These are phyloP conservation scores for Micractinium sp. DNA, from an alignment of 139 green algal genomes.

Conservation along the genomic window DNA sequence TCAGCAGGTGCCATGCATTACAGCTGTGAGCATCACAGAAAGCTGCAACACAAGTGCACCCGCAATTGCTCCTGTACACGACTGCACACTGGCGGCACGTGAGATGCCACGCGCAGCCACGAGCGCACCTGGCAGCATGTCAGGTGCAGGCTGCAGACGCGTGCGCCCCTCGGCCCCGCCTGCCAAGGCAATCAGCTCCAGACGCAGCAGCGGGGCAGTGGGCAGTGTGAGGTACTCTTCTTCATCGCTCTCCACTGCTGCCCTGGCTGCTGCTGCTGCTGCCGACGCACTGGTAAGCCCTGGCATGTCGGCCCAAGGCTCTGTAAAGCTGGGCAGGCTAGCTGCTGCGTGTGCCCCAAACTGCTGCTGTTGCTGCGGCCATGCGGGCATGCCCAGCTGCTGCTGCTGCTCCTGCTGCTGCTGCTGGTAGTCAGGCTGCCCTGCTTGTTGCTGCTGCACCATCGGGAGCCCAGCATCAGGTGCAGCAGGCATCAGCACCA, in stretches of 20 bases:
- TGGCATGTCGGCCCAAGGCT: neutral
- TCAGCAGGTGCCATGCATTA: neutral
- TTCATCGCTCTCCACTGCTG: constrained; percentile 24
- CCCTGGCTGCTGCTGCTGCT: neutral
- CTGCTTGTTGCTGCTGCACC: neutral
- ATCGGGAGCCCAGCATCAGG: neutral
- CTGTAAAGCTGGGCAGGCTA: neutral
- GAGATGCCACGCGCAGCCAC: neutral
- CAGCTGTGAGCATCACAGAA: neutral
- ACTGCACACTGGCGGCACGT: neutral
- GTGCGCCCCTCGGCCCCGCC: neutral
- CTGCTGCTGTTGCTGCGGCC: neutral
- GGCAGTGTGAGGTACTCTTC: constrained; percentile 5
- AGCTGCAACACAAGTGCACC: neutral
- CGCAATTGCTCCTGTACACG: neutral
- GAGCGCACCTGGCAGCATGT: constrained; percentile 16
- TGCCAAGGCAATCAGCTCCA: constrained; percentile 1
- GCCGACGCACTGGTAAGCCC: constrained; percentile 2
- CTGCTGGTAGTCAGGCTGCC: neutral
- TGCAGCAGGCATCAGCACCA: neutral
- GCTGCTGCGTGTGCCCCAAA: neutral
- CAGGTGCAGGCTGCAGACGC: neutral
- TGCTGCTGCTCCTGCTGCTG: neutral
- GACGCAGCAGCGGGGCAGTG: constrained; percentile 4
- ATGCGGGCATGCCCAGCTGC: too few relatives aligned